phyloP scores from a whole-genome alignment of 257 asterid species.

The Lavandula angustifolia region DNA sequence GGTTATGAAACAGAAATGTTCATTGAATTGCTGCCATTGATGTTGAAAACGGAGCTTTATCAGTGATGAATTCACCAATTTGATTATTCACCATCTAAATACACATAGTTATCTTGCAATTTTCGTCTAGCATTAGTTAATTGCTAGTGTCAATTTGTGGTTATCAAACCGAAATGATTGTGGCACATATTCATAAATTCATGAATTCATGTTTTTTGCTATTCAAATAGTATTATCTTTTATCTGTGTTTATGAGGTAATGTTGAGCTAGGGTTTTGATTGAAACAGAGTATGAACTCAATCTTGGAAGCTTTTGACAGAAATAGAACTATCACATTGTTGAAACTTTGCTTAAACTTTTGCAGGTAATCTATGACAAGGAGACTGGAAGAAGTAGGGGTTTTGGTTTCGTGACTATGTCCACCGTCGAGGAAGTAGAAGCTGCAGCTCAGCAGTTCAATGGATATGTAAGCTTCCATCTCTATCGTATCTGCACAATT shows the following conservation, averaged over 20 bases:
- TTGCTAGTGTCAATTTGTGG: background rate
- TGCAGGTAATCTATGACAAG: conserved; percentile 93
- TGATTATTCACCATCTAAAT: background rate
- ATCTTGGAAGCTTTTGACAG: background rate
- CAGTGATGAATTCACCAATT: background rate
- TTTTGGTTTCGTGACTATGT: conserved; percentile 91
- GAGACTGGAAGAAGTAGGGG: conserved; percentile 85
- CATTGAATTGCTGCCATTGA: too few species aligned
- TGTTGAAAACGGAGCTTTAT: background rate
- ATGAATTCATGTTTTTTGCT: too few species aligned
- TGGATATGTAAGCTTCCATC: conserved; percentile 65
- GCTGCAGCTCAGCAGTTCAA: conserved; percentile 78
- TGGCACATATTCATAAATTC: conserved; percentile 1
- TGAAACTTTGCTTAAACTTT: conserved; percentile 6
- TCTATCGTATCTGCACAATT: background rate
- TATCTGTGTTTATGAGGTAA: too few species aligned
- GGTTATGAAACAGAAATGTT: too few species aligned
- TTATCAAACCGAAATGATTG: background rate
- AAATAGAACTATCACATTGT: background rate
- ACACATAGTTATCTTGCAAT: too few species aligned
- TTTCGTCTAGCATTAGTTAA: background rate
- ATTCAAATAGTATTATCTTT: too few species aligned
- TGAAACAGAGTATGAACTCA: background rate
- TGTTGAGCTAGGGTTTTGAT: background rate
- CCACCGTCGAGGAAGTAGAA: conserved; percentile 64